A percentile compares a stretch with the other conserved stretches of the same genome.
These are phyloP conservation scores for Aureobasidium sp. DNA, from an alignment of 2,329 filamentous ascomycete genomes.

Conservation along the genomic window DNA sequence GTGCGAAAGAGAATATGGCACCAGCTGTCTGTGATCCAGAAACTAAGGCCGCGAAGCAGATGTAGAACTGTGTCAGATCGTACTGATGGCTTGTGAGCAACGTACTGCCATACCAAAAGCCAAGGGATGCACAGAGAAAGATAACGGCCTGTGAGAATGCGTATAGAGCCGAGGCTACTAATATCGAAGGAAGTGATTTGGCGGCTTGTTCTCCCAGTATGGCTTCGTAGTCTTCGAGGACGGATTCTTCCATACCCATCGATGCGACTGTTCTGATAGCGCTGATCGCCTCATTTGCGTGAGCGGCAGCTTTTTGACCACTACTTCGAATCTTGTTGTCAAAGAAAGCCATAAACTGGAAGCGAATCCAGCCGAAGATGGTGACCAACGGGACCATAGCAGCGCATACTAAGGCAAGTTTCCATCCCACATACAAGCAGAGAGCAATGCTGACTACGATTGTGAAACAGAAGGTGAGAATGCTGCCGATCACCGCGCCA, in stretches of 20 bases:
- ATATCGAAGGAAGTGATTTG: constrained; percentile 31
- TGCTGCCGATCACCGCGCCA: neutral
- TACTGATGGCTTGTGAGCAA: constrained; percentile 39
- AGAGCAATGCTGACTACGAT: neutral
- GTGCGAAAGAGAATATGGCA: constrained; percentile 40
- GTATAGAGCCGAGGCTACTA: constrained; percentile 32
- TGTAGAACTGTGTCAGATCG: constrained; percentile 37
- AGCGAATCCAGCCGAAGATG: constrained; percentile 38
- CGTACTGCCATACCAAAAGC: constrained; percentile 42
- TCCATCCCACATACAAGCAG: neutral
- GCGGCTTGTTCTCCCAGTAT: neutral
- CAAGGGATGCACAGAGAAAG: constrained; percentile 42
- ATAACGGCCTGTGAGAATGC: constrained; percentile 39
- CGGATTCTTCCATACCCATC: constrained; percentile 31
- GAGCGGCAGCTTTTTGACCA: constrained; percentile 33
- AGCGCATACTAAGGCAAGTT: neutral
- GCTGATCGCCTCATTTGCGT: constrained; percentile 60
- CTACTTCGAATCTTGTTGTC: constrained; percentile 40
- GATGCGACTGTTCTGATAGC: constrained; percentile 53
- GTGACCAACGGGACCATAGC: constrained; percentile 39
- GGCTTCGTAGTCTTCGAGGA: neutral
- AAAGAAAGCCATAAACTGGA: constrained; percentile 47
- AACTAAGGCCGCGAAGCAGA: constrained; percentile 37
- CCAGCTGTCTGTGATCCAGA: constrained; percentile 42
- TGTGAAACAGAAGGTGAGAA: neutral